phyloP scores from a whole-genome alignment of 2,329 filamentous ascomycete species.

The Stachybotrys chartarum region DNA sequence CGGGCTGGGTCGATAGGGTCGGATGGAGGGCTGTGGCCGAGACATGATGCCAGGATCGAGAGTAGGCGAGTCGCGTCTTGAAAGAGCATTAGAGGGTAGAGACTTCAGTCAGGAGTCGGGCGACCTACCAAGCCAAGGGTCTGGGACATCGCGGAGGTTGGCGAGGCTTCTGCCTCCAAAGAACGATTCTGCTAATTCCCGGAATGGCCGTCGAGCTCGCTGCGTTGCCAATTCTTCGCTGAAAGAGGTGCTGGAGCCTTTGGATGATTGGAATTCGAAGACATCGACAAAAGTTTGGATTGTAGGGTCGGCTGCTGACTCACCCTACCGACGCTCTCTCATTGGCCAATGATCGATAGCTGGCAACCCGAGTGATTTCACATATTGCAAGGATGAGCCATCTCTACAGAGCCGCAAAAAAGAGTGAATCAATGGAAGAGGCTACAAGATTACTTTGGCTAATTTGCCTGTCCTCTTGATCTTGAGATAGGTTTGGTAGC shows the following conservation, averaged over 20 bases:
- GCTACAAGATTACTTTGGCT: no score
- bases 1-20: conserved; percentile 49
- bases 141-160: conserved; percentile 60
- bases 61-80: conserved; percentile 93
- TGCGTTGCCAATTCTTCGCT: not conserved
- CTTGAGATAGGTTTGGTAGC: no score
- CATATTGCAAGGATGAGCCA: no score
- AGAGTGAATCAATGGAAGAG: no score
- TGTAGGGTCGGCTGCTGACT: conserved; percentile 15
- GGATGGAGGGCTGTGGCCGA: conserved; percentile 63
- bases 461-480: no score
- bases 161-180: not conserved
- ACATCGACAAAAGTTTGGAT: conserved; percentile 19
- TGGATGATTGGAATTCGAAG: conserved; percentile 1
- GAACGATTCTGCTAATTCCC: not conserved
- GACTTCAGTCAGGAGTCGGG: not conserved
- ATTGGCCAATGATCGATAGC: no score
- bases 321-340: conserved; percentile 2
- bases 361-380: no score
- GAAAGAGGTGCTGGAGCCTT: not conserved
- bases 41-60: conserved; percentile 84
- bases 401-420: no score
- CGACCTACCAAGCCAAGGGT: conserved; percentile 62
- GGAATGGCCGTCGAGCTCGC: not conserved
- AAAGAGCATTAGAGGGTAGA: conserved; percentile 4